Percentiles rank a stretch among this genome's conserved stretches.
These are phyloP conservation scores for Vanilla planifolia DNA, from an alignment of 106 monocot species.

Conservation along the genomic window DNA sequence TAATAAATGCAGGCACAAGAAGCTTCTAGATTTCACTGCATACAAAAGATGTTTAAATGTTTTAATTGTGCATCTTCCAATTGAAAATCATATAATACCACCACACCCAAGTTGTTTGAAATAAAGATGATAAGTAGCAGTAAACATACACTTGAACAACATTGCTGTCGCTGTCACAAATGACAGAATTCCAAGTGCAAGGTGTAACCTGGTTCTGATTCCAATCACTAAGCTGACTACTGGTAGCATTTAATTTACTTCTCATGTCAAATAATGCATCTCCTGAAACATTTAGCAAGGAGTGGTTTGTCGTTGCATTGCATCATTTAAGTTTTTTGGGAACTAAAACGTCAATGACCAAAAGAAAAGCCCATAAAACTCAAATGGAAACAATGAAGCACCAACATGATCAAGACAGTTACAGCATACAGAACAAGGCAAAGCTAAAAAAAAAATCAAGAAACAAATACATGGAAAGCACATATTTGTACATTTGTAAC, in stretches of 20 bases:
- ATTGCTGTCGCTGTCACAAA: slow-evolving; percentile 50
- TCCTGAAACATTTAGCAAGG: slow-evolving; percentile 29
- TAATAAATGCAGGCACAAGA: not conserved
- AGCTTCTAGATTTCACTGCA: not conserved
- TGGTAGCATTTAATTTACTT: slow-evolving; percentile 45
- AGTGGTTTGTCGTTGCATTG: not conserved
- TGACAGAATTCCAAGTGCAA: slow-evolving; percentile 65
- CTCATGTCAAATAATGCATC: slow-evolving; percentile 79
- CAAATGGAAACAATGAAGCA: too few species aligned
- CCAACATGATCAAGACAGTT: too few species aligned
- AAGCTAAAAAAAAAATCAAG: too few species aligned
- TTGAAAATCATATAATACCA: too few species aligned
- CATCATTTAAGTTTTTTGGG: too few species aligned
- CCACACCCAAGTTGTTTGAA: too few species aligned
- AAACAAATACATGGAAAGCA: too few species aligned
- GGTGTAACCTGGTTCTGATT: slow-evolving; percentile 77
- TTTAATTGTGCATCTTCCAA: not conserved
- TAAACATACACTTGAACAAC: slow-evolving; percentile 65
- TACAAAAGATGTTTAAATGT: not conserved
- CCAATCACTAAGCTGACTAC: slow-evolving; percentile 75
- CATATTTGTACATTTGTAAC: too few species aligned
- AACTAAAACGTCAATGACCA: too few species aligned
- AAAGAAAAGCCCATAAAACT: too few species aligned
- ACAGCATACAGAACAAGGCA: too few species aligned
- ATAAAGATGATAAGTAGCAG: too few species aligned